Evolutionary conservation across 164 flowering plant species (phyloP), one percentile per base, ranked within the genome.

Genomic region (Protea cynaroides): DNA sequence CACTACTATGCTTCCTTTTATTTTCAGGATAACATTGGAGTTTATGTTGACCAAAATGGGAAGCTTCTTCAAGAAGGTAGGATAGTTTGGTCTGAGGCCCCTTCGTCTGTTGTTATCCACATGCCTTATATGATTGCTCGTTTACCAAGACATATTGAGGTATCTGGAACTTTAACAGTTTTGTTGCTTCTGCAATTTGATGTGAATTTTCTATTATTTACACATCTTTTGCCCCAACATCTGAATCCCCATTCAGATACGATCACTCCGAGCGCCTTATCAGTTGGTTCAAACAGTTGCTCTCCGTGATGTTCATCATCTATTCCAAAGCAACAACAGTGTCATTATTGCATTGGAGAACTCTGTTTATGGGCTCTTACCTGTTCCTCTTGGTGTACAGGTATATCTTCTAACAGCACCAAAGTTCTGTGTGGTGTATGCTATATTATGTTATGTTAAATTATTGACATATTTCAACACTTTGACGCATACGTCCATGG

Each of bases 331-430:
- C 65, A 78, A 74, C 66, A 71, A 78, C 78, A 69, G 81, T 58
- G 76, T 88, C 19, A 65, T 95, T 76, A 87, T 88, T 70, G 81
- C 86, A 50, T 67, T 82, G 23, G 91, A 88, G 50, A 85, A 84
- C 69, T 92, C 96, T 71, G 76, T 90, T 63, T 78, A 79, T 79
- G 97, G 86, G 17, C 79, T 92, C 44, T 84, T 95, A 60, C 92
- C 99, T 51, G 97, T 95, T 71, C 96, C 99, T 62, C 77, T 95
- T 71, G 97, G 99, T 64, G 97, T 96, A n/a, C 97, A 95, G 97
- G 97, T 95, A 76, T 29, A 62, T 43, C 43, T 52, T 13, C n/a
- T n/a, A n/a, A n/a, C n/a, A n/a, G n/a, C n/a, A n/a, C n/a, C n/a
- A n/a, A n/a, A n/a, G n/a, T n/a, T n/a, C n/a, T n/a, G n/a, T n/a